Evolutionary conservation across 768 basidiomycete species (phyloP).

Genomic region (Fomitopsis serialis): DNA sequence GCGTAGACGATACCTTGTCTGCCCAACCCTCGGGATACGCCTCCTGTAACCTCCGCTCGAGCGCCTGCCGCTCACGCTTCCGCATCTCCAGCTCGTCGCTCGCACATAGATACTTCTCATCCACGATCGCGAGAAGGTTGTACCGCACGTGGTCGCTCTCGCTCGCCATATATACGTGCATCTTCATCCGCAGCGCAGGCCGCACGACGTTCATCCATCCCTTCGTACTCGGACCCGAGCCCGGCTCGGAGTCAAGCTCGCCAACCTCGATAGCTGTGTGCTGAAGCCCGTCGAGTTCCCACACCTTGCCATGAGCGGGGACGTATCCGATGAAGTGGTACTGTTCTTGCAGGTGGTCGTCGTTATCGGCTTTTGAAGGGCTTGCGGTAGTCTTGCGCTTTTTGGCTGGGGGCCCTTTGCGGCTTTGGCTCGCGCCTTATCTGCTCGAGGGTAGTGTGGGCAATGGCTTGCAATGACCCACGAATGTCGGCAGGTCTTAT

Average conservation of each 20-base stretch:
- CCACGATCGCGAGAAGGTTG: slow-evolving; percentile 57
- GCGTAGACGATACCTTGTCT: slow-evolving; percentile 23
- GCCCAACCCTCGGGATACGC: slow-evolving; percentile 30
- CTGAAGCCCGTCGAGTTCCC: slow-evolving; percentile 65
- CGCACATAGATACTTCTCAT: slow-evolving; percentile 40
- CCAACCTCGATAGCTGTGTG: slow-evolving; percentile 54
- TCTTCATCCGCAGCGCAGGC: slow-evolving; percentile 59
- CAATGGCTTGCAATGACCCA: slow-evolving; percentile 42
- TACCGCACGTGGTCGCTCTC: slow-evolving; percentile 43
- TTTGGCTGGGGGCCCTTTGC: slow-evolving; percentile 34
- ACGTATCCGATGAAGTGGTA: slow-evolving; percentile 68
- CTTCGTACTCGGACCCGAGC: slow-evolving; percentile 5
- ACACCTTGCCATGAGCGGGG: slow-evolving; percentile 58
- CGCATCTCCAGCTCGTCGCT: slow-evolving; percentile 51
- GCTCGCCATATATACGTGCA: slow-evolving; percentile 34
- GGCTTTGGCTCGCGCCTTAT: slow-evolving; percentile 31
- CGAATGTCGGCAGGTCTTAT: slow-evolving; percentile 53
- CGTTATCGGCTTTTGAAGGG: slow-evolving; percentile 22
- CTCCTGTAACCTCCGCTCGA: slow-evolving; percentile 41
- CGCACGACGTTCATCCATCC: slow-evolving; percentile 59
- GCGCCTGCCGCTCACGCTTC: slow-evolving; percentile 37
- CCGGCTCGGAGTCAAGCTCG: slow-evolving; percentile 4
- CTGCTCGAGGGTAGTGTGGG: slow-evolving; percentile 39
- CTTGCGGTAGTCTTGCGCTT: slow-evolving; percentile 16
- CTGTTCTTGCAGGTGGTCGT: slow-evolving; percentile 34